Percentiles rank a stretch among this genome's conserved stretches.
Evolutionary conservation across 345 rosid species (phyloP).

Genomic region (Turritis glabra): DNA sequence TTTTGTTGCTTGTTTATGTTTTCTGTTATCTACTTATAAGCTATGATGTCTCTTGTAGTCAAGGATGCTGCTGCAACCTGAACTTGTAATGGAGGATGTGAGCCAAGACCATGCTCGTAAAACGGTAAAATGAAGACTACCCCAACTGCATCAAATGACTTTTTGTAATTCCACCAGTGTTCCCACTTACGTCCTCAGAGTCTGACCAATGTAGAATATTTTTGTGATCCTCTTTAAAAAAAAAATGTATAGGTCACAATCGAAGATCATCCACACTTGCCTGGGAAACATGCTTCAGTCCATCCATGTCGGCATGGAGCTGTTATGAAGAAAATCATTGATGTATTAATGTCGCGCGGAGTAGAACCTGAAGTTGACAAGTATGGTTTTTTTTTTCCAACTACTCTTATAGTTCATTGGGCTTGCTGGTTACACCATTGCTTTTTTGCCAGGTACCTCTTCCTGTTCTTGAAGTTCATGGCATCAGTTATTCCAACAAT

Average conservation of each 20-base stretch:
- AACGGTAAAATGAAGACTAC: conserved; percentile 48
- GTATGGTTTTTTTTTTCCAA: conserved; percentile 44
- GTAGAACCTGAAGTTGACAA: conserved; percentile 99
- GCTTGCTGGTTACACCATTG: conserved; percentile 6
- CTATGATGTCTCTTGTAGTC: conserved; percentile 50
- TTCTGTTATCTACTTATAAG: neutral
- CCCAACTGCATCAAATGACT: neutral
- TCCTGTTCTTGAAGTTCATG: conserved; percentile 87
- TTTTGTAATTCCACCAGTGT: neutral
- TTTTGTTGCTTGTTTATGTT: conserved; percentile 5
- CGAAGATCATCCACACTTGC: conserved; percentile 97
- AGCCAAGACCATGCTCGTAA: conserved; percentile 96
- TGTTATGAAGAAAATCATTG: conserved; percentile 99
- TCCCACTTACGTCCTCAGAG: neutral
- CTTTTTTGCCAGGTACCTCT: conserved; percentile 63
- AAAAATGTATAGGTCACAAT: conserved; percentile 68
- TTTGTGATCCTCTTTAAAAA: neutral
- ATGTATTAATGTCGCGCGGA: conserved; percentile 90
- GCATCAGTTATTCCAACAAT: conserved; percentile 96
- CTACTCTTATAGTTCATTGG: neutral
- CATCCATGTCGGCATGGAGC: conserved; percentile 99
- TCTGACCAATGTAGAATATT: conserved; percentile 2
- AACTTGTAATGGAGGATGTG: conserved; percentile 88
- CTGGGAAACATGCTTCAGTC: conserved; percentile 98
- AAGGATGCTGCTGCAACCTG: conserved; percentile 85